phyloP scores from a whole-genome alignment of 768 basidiomycete genomes.

The Cyathus striatus region DNA sequence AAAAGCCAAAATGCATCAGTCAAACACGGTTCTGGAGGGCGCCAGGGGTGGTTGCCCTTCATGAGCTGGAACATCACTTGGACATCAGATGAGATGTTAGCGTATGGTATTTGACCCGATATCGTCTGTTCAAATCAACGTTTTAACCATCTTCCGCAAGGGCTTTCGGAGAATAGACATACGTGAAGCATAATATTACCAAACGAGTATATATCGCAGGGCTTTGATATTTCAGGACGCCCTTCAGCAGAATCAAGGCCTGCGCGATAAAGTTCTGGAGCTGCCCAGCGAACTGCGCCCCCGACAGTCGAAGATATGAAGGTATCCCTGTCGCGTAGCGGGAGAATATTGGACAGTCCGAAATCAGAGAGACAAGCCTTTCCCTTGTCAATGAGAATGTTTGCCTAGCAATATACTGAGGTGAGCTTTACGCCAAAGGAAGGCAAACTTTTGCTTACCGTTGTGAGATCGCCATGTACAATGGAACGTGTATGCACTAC shows the following conservation, averaged over 20 bases:
- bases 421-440: neutral
- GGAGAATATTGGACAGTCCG: slow-evolving; percentile 24
- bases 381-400: slow-evolving; percentile 27
- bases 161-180: neutral
- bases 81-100: slow-evolving; percentile 1
- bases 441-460: slow-evolving; percentile 11
- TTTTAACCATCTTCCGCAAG: no score
- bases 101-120: slow-evolving; percentile 4
- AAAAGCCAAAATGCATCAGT: slow-evolving; percentile 3
- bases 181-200: slow-evolving; percentile 23
- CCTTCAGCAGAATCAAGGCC: slow-evolving; percentile 8
- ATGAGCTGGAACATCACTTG: slow-evolving; percentile 1
- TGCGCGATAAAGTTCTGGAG: slow-evolving; percentile 22
- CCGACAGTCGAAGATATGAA: slow-evolving; percentile 21
- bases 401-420: slow-evolving; percentile 18
- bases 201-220: slow-evolving; percentile 31
- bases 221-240: slow-evolving; percentile 4
- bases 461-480: slow-evolving; percentile 28
- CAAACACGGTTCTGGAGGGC: neutral
- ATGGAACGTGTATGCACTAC: slow-evolving; percentile 14
- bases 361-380: slow-evolving; percentile 29
- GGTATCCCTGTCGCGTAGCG: slow-evolving; percentile 9
- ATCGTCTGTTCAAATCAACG: no score
- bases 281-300: slow-evolving; percentile 27
- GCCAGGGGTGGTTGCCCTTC: slow-evolving; percentile 1